Evolutionary conservation across 2,329 filamentous ascomycete genomes (phyloP).

Genomic region (Samsoniella hepiali): DNA sequence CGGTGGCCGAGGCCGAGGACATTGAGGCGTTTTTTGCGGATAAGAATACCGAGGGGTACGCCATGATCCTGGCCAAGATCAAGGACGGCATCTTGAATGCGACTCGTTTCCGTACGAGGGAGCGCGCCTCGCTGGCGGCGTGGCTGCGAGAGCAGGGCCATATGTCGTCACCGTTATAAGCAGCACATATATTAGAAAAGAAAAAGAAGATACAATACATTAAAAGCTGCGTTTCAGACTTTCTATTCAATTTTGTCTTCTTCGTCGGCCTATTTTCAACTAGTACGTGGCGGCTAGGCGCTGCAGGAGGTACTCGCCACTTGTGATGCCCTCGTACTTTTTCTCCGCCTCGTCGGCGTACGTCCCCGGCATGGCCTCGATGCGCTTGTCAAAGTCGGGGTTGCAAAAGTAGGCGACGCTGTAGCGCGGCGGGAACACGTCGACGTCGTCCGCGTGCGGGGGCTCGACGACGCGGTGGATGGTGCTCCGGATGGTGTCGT

Average conservation of each 20-base stretch:
- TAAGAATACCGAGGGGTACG: constrained; percentile 82
- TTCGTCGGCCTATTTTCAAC: not conserved
- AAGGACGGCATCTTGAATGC: constrained; percentile 52
- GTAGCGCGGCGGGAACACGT: constrained; percentile 69
- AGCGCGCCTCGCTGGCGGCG: not conserved
- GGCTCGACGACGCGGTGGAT: constrained; percentile 89
- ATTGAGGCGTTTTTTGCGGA: constrained; percentile 80
- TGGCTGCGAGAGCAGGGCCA: constrained; percentile 11
- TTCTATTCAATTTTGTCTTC: not conserved
- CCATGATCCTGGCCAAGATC: constrained; percentile 79
- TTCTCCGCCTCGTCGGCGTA: constrained; percentile 62
- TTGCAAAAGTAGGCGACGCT: constrained; percentile 70
- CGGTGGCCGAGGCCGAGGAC: constrained; percentile 65
- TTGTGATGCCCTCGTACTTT: constrained; percentile 76
- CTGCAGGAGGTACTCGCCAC: constrained; percentile 76
- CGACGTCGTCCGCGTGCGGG: constrained; percentile 50
- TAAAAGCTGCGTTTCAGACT: not conserved
- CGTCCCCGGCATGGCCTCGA: constrained; percentile 79
- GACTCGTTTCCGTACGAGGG: constrained; percentile 8
- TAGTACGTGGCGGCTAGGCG: constrained; percentile 73
- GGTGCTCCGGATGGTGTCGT: constrained; percentile 87
- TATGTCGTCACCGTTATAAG: not conserved
- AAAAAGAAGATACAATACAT: not conserved
- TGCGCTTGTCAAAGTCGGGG: constrained; percentile 70
- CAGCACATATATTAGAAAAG: not conserved